Percentiles rank a stretch among this genome's conserved stretches.
These are phyloP conservation scores for Gossypium longicalyx DNA, from an alignment of 345 rosid genomes.

Conservation along the genomic window DNA sequence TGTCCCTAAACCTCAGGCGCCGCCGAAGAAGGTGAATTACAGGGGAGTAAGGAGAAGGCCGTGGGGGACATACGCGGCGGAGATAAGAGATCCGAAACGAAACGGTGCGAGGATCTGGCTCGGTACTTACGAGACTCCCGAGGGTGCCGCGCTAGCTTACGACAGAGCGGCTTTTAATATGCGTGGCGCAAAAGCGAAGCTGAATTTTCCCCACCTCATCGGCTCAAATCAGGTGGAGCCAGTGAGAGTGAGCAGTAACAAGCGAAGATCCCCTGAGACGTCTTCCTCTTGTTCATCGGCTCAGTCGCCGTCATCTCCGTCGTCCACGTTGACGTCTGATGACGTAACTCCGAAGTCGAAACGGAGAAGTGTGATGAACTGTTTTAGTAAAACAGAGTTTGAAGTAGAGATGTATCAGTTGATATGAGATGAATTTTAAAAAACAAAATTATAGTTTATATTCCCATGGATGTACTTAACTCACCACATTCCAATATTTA, in stretches of 20 bases:
- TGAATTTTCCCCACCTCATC: conserved; percentile 33
- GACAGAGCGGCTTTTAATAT: conserved; percentile 32
- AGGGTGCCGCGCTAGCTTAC: conserved; percentile 36
- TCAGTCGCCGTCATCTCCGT: not conserved
- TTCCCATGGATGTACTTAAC: no score
- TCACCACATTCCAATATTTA: no score
- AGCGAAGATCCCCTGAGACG: conserved; percentile 29
- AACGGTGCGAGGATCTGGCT: conserved; percentile 67
- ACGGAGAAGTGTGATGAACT: not conserved
- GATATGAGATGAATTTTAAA: no score
- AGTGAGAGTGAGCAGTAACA: conserved; percentile 19
- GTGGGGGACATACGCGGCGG: conserved; percentile 72
- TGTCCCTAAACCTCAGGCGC: not conserved
- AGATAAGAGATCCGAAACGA: conserved; percentile 60
- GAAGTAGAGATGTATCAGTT: not conserved
- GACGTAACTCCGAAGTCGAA: not conserved
- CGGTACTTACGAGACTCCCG: conserved; percentile 54
- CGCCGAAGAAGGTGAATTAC: conserved; percentile 24
- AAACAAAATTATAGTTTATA: no score
- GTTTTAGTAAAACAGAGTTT: not conserved
- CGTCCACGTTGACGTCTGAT: not conserved
- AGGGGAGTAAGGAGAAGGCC: conserved; percentile 49
- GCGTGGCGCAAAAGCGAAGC: conserved; percentile 34
- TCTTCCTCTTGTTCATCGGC: not conserved
- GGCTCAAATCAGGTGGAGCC: conserved; percentile 22